Percentiles rank a stretch among this genome's conserved stretches.
Evolutionary conservation across 768 basidiomycete species (phyloP).

Genomic region (Tephrocybe rancida): DNA sequence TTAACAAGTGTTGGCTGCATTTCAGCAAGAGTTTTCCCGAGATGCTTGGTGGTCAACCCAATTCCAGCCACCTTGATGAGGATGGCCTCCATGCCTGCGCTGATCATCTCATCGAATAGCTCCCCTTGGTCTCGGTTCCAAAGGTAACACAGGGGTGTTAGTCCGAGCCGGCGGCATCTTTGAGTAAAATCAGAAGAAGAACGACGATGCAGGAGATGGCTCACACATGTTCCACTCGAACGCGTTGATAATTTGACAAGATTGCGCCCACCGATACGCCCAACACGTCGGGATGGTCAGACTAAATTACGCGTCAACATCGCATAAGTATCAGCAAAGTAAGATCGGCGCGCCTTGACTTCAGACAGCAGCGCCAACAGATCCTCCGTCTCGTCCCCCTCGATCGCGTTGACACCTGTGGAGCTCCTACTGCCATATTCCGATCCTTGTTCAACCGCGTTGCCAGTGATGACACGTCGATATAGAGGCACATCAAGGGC

Average conservation of each 20-base stretch:
- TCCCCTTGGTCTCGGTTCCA: slow-evolving; percentile 94
- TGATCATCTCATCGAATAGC: slow-evolving; percentile 86
- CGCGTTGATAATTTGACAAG: slow-evolving; percentile 94
- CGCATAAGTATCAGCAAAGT: neutral
- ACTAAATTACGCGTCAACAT: slow-evolving; percentile 38
- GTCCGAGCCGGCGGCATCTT: slow-evolving; percentile 78
- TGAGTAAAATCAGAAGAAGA: neutral
- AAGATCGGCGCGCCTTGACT: slow-evolving; percentile 65
- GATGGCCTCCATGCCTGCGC: slow-evolving; percentile 74
- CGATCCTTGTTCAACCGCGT: slow-evolving; percentile 74
- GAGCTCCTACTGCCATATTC: slow-evolving; percentile 81
- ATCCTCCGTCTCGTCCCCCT: slow-evolving; percentile 97
- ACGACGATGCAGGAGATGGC: slow-evolving; percentile 21
- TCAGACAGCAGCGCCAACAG: slow-evolving; percentile 68
- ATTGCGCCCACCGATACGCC: slow-evolving; percentile 96
- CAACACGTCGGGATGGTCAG: slow-evolving; percentile 75
- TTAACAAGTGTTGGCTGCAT: slow-evolving; percentile 75
- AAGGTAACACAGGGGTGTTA: slow-evolving; percentile 84
- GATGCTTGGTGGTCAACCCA: slow-evolving; percentile 75
- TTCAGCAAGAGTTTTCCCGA: slow-evolving; percentile 72
- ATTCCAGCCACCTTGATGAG: slow-evolving; percentile 97
- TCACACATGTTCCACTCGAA: slow-evolving; percentile 97
- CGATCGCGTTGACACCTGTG: slow-evolving; percentile 46
- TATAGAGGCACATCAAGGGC: slow-evolving; percentile 89
- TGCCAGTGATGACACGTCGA: slow-evolving; percentile 78